Evolutionary conservation across 768 basidiomycete genomes (phyloP).

Genomic region (Dacryopinax spathularia): DNA sequence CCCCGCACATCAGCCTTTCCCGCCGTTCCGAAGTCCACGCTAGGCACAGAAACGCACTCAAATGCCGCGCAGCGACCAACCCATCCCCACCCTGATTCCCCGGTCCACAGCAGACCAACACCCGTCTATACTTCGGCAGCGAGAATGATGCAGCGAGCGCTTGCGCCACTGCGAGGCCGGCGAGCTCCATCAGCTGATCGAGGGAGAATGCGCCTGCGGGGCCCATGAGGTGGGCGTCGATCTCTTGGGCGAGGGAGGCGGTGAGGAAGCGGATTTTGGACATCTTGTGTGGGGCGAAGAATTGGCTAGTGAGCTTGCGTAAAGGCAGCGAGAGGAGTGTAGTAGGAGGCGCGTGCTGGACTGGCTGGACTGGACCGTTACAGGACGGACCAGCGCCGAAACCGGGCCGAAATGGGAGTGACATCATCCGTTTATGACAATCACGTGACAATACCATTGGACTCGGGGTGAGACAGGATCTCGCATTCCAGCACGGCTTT

Average conservation of each 20-base stretch:
- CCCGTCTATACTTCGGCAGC: constrained; percentile 50
- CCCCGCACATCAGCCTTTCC: neutral
- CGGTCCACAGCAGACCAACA: constrained; percentile 92
- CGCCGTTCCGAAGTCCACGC: neutral
- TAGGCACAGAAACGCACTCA: constrained; percentile 38
- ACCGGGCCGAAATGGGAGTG: too few relatives aligned
- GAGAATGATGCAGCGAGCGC: constrained; percentile 64
- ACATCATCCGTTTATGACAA: too few relatives aligned
- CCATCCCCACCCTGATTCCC: constrained; percentile 98
- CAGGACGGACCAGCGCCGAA: too few relatives aligned
- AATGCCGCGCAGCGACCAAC: constrained; percentile 86
- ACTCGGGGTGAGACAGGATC: too few relatives aligned
- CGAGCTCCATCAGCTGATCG: constrained; percentile 93
- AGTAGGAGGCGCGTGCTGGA: too few relatives aligned
- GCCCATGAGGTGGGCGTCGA: constrained; percentile 90
- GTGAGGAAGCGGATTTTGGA: constrained; percentile 46
- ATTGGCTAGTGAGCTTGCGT: neutral
- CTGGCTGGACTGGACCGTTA: too few relatives aligned
- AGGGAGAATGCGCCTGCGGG: constrained; percentile 74
- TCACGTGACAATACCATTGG: too few relatives aligned
- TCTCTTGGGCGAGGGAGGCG: constrained; percentile 71
- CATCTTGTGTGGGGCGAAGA: neutral
- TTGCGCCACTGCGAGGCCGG: constrained; percentile 87
- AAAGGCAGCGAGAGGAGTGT: too few relatives aligned
- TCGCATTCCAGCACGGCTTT: too few relatives aligned